Evolutionary conservation across 768 basidiomycete genomes (phyloP), one percentile per base, ranked within the genome.

Genomic region (Atractiella rhizophila): DNA sequence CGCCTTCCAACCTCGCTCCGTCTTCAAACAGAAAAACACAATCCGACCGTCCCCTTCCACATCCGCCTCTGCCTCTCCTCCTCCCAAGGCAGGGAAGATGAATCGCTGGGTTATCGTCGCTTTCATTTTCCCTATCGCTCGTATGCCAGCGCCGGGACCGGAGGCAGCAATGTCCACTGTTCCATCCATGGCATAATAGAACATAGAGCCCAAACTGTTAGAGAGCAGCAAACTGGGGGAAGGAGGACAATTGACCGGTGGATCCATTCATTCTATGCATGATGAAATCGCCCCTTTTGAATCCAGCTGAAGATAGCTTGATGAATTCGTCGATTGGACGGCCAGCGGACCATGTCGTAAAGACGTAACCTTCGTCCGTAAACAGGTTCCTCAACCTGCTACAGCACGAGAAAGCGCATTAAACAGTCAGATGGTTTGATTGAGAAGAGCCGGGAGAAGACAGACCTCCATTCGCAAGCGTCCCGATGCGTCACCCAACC

Each of bases 21-120:
- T 43, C 44, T 52, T 50, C 40, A 50, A 48, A 28, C 52, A 31
- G 34, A 56, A 56, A 46, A 54, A 54, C 42, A 48, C 52, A 3
- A 55, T 42, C 6, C 53, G 44, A 24, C 54, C 53, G 29, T 55
- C 54, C 1, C 53, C 53, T 11, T 56, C 54, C 28, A 54, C 45
- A 39, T 56, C 54, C 15, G 54, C 54, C 27, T 54, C 49, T 36
- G 48, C 52, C 3, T 43, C 35, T 27, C 44, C 44, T 18, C 49
- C 53, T 16, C 38, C 48, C 15, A 27, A 36, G 3, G 45, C 34
- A 8, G 51, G 51, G 46, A 56, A 42, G 3, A 40, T 35, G 45
- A 56, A 56, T 1, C 54, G 45, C 32, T 56, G 54, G 1, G 54
- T 56, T 43, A 56, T 56, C 2, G 51, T 56, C 48, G 51, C 52